Conservation (phyloP, 2,329 filamentous ascomycete genomes). For the Apiospora arundinis region DNA sequence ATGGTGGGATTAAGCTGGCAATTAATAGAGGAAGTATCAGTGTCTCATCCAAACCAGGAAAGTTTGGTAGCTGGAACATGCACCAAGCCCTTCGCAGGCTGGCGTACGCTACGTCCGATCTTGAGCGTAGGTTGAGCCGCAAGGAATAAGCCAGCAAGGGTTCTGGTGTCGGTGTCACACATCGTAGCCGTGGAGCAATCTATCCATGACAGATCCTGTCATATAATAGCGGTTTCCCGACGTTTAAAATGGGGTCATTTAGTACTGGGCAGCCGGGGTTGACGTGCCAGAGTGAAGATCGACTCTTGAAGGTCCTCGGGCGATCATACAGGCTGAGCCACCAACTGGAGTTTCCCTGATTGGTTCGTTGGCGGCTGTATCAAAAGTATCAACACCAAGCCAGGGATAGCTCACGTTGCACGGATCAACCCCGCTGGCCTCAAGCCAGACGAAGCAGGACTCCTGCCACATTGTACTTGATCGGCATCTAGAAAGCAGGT, state of each 20-base stretch:
- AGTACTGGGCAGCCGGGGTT: neutral
- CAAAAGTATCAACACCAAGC: neutral
- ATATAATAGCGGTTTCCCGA: neutral
- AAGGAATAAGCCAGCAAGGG: neutral
- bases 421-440: neutral
- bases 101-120: neutral
- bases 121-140: conserved; percentile 9
- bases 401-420: neutral
- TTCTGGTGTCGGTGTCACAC: neutral
- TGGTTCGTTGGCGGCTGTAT: neutral
- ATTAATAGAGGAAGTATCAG: neutral
- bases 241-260: neutral
- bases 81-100: neutral
- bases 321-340: conserved; percentile 20
- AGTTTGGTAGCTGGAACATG: conserved; percentile 16
- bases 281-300: neutral
- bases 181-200: neutral
- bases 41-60: conserved; percentile 5
- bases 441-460: neutral
- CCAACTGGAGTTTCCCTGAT: neutral
- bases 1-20: neutral
- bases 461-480: neutral
- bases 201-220: neutral
- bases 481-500: neutral
- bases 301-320: neutral